phyloP scores from a whole-genome alignment of 2,329 filamentous ascomycete genomes.

The Cladosporium halotolerans region DNA sequence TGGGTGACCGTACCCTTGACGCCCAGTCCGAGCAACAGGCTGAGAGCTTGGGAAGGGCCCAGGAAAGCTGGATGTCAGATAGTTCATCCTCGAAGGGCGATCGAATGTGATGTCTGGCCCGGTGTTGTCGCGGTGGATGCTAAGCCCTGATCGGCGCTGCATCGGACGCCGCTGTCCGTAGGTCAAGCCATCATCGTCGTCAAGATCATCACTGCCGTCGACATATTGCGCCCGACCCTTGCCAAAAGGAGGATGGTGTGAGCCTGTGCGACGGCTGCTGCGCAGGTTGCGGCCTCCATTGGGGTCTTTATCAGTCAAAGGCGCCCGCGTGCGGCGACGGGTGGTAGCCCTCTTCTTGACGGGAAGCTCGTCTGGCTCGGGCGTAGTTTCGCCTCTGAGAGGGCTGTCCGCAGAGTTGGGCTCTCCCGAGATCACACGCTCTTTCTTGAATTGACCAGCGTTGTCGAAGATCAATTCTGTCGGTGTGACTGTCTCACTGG shows the following conservation, averaged over 20 bases:
- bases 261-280: slow-evolving; percentile 2
- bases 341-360: slow-evolving; percentile 12
- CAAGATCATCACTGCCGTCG: slow-evolving; percentile 21
- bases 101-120: slow-evolving; percentile 31
- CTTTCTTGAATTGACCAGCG: slow-evolving; percentile 35
- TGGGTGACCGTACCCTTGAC: neutral
- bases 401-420: slow-evolving; percentile 28
- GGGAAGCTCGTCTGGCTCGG: slow-evolving; percentile 22
- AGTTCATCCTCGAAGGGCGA: slow-evolving; percentile 15
- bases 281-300: slow-evolving; percentile 15
- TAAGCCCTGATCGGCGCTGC: slow-evolving; percentile 33
- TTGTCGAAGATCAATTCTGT: slow-evolving; percentile 58
- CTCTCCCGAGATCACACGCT: slow-evolving; percentile 40
- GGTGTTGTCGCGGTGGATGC: slow-evolving; percentile 37
- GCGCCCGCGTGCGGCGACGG: slow-evolving; percentile 2
- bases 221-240: slow-evolving; percentile 25
- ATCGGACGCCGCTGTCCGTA: slow-evolving; percentile 24
- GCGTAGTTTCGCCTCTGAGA: slow-evolving; percentile 28
- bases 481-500: slow-evolving; percentile 58
- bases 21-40: neutral
- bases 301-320: slow-evolving; percentile 24
- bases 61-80: slow-evolving; percentile 16
- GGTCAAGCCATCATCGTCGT: slow-evolving; percentile 28
- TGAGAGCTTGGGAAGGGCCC: neutral
- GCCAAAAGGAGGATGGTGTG: slow-evolving; percentile 13